Conservation (phyloP, 1,284 basidiomycete genomes). For the Apiotrichum laibachii region DNA sequence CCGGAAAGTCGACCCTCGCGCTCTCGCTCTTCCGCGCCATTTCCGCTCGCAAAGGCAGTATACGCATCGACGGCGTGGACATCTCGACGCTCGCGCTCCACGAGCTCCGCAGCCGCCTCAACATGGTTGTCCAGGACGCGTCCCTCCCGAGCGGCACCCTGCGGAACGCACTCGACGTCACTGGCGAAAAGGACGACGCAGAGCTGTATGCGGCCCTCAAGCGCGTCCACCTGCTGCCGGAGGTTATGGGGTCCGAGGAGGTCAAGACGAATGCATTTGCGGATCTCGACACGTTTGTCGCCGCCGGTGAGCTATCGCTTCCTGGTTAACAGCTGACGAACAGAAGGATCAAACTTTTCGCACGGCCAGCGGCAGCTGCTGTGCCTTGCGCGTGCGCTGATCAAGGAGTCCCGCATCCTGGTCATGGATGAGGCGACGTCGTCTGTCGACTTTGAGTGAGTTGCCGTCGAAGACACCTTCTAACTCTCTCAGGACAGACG, state of each 20-base stretch:
- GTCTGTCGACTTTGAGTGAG: conserved; percentile 70
- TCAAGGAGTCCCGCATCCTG: conserved; percentile 68
- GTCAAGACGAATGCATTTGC: conserved; percentile 54
- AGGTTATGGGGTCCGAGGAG: conserved; percentile 53
- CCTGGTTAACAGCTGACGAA: background rate
- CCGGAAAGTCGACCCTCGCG: conserved; percentile 72
- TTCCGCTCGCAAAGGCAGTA: conserved; percentile 62
- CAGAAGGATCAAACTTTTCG: conserved; percentile 64
- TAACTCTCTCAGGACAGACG: conserved; percentile 58
- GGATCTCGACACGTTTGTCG: conserved; percentile 56
- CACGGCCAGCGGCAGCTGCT: conserved; percentile 76
- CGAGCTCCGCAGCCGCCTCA: conserved; percentile 61
- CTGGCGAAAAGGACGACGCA: conserved; percentile 50
- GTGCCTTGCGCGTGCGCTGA: conserved; percentile 67
- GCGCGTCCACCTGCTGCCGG: conserved; percentile 57
- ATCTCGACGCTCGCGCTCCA: conserved; percentile 60
- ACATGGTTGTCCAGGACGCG: conserved; percentile 56
- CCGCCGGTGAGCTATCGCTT: conserved; percentile 24
- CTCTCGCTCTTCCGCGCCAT: conserved; percentile 67
- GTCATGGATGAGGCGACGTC: conserved; percentile 60
- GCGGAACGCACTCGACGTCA: conserved; percentile 62
- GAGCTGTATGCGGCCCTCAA: conserved; percentile 59
- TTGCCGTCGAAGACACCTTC: conserved; percentile 1
- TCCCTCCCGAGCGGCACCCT: conserved; percentile 56
- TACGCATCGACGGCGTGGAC: conserved; percentile 69